These are phyloP conservation scores for Marchantia paleacea DNA, from an alignment of 225 moss, liverwort and hornwort species.

Conservation along the genomic window DNA sequence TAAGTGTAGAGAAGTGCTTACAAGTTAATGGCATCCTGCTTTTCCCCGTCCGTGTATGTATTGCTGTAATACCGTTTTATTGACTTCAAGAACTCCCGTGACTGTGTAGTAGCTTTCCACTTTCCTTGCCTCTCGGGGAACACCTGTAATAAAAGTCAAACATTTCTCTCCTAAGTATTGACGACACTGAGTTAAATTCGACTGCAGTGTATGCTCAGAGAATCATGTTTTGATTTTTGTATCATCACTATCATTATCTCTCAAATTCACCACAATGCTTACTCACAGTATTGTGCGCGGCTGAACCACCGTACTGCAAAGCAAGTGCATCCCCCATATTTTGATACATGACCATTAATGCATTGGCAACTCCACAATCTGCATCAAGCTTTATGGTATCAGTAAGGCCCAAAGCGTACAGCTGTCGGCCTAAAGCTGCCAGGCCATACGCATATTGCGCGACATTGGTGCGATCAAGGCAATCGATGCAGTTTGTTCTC, in stretches of 20 bases:
- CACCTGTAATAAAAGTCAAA: constrained; percentile 42
- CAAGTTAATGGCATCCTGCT: constrained; percentile 96
- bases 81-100: constrained; percentile 77
- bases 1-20: constrained; percentile 36
- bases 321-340: constrained; percentile 88
- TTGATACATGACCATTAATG: constrained; percentile 72
- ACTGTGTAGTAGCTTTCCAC: constrained; percentile 91
- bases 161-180: background rate
- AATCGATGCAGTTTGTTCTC: constrained; percentile 94
- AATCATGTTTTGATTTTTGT: background rate
- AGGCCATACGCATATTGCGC: constrained; percentile 91
- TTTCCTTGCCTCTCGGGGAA: constrained; percentile 91
- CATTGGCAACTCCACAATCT: constrained; percentile 56
- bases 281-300: constrained; percentile 83
- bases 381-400: constrained; percentile 54
- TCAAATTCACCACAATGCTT: too few relatives aligned
- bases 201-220: background rate
- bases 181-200: background rate
- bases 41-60: constrained; percentile 85
- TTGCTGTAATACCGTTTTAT: constrained; percentile 92
- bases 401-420: constrained; percentile 70
- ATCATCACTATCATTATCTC: background rate
- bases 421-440: constrained; percentile 79
- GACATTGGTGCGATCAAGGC: constrained; percentile 90
- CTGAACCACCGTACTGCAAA: constrained; percentile 90